phyloP scores from a whole-genome alignment of 2,329 filamentous ascomycete species.

The Curvularia lunata region DNA sequence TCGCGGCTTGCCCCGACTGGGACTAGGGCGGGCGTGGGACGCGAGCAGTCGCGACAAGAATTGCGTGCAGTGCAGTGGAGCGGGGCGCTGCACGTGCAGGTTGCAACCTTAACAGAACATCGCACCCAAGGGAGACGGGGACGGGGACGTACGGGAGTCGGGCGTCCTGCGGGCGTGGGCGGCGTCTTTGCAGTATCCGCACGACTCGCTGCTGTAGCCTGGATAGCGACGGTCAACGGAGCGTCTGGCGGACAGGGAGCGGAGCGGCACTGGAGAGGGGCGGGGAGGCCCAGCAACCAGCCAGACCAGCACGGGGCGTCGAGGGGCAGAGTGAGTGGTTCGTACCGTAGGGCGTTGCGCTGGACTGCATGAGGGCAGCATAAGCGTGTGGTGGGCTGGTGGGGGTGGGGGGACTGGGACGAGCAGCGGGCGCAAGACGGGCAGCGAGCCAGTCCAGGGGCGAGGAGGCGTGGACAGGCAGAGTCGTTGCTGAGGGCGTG shows the following conservation, averaged over 20 bases:
- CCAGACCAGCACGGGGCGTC: constrained; percentile 47
- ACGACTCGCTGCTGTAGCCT: constrained; percentile 58
- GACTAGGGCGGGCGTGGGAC: background rate
- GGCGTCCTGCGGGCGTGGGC: constrained; percentile 55
- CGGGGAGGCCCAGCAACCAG: constrained; percentile 36
- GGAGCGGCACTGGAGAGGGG: constrained; percentile 9
- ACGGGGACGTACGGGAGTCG: constrained; percentile 55
- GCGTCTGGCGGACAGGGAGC: constrained; percentile 13
- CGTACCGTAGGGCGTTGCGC: constrained; percentile 52
- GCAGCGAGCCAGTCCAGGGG: too few species aligned
- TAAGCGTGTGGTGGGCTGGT: constrained; percentile 48
- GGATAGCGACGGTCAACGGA: constrained; percentile 31
- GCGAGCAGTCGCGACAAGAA: too few species aligned
- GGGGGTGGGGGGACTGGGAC: constrained; percentile 40
- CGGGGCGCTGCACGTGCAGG: constrained; percentile 33
- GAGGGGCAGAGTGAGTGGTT: constrained; percentile 40
- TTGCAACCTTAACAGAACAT: constrained; percentile 40
- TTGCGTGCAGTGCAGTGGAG: too few species aligned
- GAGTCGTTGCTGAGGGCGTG: too few species aligned
- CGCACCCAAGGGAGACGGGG: constrained; percentile 19
- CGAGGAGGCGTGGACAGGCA: too few species aligned
- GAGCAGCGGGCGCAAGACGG: too few species aligned
- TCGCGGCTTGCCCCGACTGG: constrained; percentile 21
- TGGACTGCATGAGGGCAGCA: constrained; percentile 52
- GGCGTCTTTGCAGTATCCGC: constrained; percentile 59